Conservation (phyloP, 2,329 filamentous ascomycete genomes). For the Didymella segeticola region DNA sequence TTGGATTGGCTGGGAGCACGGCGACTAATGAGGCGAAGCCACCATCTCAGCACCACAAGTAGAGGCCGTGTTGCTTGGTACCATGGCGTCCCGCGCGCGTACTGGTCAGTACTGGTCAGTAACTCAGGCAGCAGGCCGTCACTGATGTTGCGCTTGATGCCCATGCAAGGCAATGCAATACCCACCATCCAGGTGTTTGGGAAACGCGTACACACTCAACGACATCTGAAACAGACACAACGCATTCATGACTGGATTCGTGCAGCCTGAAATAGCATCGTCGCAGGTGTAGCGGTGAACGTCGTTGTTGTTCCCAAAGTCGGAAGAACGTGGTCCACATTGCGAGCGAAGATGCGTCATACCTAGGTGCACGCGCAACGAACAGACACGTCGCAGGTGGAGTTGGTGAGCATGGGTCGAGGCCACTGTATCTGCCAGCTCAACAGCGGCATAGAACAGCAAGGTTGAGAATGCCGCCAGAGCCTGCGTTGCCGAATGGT, state of each 20-base stretch:
- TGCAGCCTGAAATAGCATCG: constrained; percentile 5
- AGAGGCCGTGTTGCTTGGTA: constrained; percentile 19
- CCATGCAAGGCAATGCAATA: constrained; percentile 7
- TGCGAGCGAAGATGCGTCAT: constrained; percentile 14
- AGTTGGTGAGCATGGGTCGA: constrained; percentile 9
- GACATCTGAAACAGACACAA: constrained; percentile 8
- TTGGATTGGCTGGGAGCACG: constrained; percentile 16
- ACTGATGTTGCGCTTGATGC: constrained; percentile 22
- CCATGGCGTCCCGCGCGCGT: constrained; percentile 17
- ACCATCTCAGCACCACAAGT: constrained; percentile 22
- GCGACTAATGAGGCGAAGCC: constrained; percentile 21
- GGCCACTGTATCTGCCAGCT: constrained; percentile 9
- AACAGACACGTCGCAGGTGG: constrained; percentile 17
- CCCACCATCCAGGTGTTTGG: constrained; percentile 14
- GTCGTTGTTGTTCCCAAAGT: neutral
- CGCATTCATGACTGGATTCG: neutral
- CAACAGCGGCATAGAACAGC: constrained; percentile 1
- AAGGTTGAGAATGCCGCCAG: neutral
- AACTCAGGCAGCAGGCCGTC: constrained; percentile 6
- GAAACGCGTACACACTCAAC: neutral
- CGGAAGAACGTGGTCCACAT: constrained; percentile 10
- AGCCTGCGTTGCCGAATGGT: constrained; percentile 1
- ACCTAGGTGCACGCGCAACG: constrained; percentile 13
- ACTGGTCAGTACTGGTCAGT: constrained; percentile 15
- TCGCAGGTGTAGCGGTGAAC: constrained; percentile 11